Evolutionary conservation across 495 filamentous ascomycete genomes (phyloP).

Genomic region (Neurospora terricola): DNA sequence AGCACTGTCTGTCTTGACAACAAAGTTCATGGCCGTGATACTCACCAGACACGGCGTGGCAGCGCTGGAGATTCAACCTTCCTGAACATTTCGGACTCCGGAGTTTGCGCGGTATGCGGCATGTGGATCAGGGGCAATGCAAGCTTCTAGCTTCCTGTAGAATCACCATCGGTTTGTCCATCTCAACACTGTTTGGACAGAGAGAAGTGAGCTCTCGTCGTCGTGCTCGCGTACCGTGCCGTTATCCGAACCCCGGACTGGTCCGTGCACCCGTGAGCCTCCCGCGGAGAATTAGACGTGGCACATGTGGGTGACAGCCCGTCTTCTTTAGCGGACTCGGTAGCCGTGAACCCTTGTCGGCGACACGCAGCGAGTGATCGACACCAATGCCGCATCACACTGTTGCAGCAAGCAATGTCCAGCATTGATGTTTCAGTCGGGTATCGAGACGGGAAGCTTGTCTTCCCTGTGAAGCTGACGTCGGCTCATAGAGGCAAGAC

Average conservation of each 20-base stretch:
- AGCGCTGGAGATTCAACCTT: not conserved
- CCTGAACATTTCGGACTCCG: not conserved
- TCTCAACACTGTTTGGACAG: not conserved
- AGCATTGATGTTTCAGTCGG: not conserved
- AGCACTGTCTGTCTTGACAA: not conserved
- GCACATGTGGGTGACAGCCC: not conserved
- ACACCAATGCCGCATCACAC: not conserved
- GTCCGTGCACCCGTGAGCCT: not conserved
- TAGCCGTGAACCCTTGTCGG: not conserved
- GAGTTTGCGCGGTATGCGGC: not conserved
- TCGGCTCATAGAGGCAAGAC: not conserved
- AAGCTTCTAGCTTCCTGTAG: not conserved
- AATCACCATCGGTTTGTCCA: not conserved
- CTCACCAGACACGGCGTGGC: not conserved
- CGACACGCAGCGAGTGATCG: not conserved
- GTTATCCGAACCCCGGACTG: not conserved
- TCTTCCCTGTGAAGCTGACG: not conserved
- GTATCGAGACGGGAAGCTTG: not conserved
- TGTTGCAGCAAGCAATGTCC: not conserved
- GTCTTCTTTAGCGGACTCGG: not conserved
- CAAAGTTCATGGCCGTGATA: not conserved
- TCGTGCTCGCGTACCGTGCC: not conserved
- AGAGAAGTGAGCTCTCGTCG: not conserved
- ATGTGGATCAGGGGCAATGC: not conserved
- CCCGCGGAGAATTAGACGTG: not conserved